Percentiles rank a stretch among this genome's conserved stretches.
Conservation (phyloP, 2,329 filamentous ascomycete species). For the Coniella vitis region DNA sequence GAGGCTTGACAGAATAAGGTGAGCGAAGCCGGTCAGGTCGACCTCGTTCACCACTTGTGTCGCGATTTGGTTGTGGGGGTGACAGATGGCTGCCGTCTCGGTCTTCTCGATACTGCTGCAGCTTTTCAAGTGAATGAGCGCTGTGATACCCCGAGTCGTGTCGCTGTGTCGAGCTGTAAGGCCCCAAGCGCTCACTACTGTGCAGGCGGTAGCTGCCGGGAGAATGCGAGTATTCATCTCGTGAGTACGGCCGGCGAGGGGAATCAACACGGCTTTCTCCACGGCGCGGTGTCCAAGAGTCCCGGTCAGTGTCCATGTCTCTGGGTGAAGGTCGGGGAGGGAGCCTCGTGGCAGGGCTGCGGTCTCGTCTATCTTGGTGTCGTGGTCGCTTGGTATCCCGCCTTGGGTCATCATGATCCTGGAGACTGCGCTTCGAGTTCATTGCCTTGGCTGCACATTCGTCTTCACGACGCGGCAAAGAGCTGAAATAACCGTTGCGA, state of each 20-base stretch:
- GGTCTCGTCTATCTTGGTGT: conserved; percentile 1
- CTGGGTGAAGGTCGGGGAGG: conserved; percentile 4
- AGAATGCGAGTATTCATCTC: conserved; percentile 8
- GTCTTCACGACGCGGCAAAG: not conserved
- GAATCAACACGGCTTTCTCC: conserved; percentile 7
- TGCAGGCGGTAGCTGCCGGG: conserved; percentile 11
- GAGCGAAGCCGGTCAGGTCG: not conserved
- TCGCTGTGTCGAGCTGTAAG: conserved; percentile 12
- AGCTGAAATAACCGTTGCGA: not conserved
- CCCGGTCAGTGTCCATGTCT: not conserved
- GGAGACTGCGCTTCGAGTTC: conserved; percentile 4
- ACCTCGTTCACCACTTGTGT: not conserved
- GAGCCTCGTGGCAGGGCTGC: conserved; percentile 6
- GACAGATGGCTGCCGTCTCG: conserved; percentile 7
- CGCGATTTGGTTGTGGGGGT: conserved; percentile 6
- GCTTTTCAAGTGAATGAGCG: conserved; percentile 6
- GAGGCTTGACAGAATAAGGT: not conserved
- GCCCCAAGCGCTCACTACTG: conserved; percentile 1
- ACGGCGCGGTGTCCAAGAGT: conserved; percentile 7
- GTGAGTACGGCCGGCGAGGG: conserved; percentile 7
- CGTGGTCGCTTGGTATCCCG: conserved; percentile 9
- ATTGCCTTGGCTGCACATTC: not conserved
- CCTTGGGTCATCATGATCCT: not conserved
- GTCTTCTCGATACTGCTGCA: conserved; percentile 3
- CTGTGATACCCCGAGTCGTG: conserved; percentile 15